These are phyloP conservation scores for Penicillium janthinellum DNA, from an alignment of 2,329 filamentous ascomycete genomes.

Conservation along the genomic window DNA sequence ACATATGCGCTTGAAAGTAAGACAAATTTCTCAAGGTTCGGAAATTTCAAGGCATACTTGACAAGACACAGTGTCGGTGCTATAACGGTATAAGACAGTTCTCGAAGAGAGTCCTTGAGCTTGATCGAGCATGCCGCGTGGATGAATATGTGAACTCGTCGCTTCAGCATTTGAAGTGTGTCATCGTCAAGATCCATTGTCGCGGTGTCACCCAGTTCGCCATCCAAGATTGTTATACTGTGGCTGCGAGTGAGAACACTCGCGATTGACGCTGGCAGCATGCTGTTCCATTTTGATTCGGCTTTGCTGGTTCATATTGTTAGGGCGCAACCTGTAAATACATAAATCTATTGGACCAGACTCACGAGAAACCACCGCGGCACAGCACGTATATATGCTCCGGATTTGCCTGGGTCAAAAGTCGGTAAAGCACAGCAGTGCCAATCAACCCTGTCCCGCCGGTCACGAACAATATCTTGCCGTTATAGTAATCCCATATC, in stretches of 20 bases:
- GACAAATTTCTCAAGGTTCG: constrained; percentile 25
- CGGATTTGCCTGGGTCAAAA: constrained; percentile 21
- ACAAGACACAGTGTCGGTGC: constrained; percentile 24
- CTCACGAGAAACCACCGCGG: constrained; percentile 21
- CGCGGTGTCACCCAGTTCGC: constrained; percentile 25
- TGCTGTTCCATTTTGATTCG: constrained; percentile 22
- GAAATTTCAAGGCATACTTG: constrained; percentile 25
- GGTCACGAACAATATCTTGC: constrained; percentile 26
- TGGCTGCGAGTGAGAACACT: constrained; percentile 15
- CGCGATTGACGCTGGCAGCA: constrained; percentile 17
- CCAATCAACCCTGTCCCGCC: constrained; percentile 29
- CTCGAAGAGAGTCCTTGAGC: constrained; percentile 22
- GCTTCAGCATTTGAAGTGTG: constrained; percentile 24
- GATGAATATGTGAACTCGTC: constrained; percentile 24
- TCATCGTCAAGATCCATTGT: constrained; percentile 25
- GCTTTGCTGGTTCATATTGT: constrained; percentile 14
- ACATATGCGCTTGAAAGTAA: constrained; percentile 26
- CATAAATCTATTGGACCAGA: not conserved
- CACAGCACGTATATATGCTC: constrained; percentile 25
- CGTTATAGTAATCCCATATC: constrained; percentile 30
- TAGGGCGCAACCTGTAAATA: not conserved
- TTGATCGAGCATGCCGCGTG: constrained; percentile 22
- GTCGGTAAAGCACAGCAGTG: constrained; percentile 24
- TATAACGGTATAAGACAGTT: constrained; percentile 22
- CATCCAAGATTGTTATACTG: constrained; percentile 24